Evolutionary conservation across 108 stramenopile species (phyloP).

Genomic region (Skeletonema potamos): DNA sequence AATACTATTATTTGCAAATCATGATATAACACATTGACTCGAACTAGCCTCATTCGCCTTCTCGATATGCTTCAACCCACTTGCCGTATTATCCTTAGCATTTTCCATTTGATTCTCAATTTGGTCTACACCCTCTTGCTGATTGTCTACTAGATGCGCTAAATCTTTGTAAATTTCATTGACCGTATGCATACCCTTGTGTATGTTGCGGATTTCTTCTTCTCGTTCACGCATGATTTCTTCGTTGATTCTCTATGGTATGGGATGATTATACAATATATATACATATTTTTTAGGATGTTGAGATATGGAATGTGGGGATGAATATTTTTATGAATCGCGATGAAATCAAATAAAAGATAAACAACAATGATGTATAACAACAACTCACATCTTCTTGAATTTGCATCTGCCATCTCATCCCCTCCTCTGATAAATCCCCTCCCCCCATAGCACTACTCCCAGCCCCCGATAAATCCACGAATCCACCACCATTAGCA

Average conservation of each 20-base stretch:
- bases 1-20: neutral
- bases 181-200: slow-evolving; percentile 86
- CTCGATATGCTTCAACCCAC: slow-evolving; percentile 81
- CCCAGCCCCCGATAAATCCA: too few species aligned
- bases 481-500: neutral
- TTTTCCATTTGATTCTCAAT: slow-evolving; percentile 88
- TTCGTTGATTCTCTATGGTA: slow-evolving; percentile 59
- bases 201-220: slow-evolving; percentile 86
- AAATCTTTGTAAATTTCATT: slow-evolving; percentile 93
- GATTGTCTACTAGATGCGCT: slow-evolving; percentile 79
- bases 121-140: slow-evolving; percentile 86
- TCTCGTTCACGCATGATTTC: slow-evolving; percentile 89
- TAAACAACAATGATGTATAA: neutral
- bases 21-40: slow-evolving; percentile 49
- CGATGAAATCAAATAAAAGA: too few species aligned
- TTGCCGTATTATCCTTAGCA: slow-evolving; percentile 69
- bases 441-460: neutral
- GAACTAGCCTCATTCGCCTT: slow-evolving; percentile 66
- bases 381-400: slow-evolving; percentile 69
- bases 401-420: slow-evolving; percentile 65
- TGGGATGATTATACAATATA: too few species aligned
- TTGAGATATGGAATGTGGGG: neutral
- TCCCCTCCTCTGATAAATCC: slow-evolving; percentile 31
- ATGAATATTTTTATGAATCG: too few species aligned
- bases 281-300: too few species aligned